phyloP scores from a whole-genome alignment of 306 rosid genomes.

The Acmispon strigosus region DNA sequence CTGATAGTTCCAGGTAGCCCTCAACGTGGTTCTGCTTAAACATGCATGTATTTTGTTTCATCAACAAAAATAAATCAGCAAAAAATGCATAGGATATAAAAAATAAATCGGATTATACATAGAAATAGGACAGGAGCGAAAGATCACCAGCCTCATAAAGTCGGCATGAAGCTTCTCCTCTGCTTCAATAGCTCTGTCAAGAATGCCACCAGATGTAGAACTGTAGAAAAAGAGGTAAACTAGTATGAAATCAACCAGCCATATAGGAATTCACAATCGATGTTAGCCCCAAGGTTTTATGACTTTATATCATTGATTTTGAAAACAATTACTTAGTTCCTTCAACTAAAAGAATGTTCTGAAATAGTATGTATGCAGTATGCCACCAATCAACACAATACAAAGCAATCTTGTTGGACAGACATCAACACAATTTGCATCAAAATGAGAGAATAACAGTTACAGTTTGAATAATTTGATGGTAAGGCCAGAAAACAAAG shows the following conservation, averaged over 20 bases:
- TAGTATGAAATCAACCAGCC: neutral
- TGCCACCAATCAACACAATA: conserved; percentile 2
- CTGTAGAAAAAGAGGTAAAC: conserved; percentile 31
- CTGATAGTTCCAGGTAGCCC: conserved; percentile 72
- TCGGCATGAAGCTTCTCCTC: conserved; percentile 72
- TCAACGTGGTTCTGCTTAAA: conserved; percentile 60
- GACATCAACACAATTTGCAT: neutral
- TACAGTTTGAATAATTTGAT: neutral
- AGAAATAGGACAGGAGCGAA: conserved; percentile 22
- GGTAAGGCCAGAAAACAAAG: neutral
- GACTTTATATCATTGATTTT: neutral
- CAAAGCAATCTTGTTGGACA: conserved; percentile 11
- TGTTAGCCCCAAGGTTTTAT: neutral
- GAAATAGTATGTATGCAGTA: neutral
- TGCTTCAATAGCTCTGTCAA: conserved; percentile 68
- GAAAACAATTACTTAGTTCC: neutral
- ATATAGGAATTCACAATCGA: neutral
- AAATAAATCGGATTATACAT: neutral
- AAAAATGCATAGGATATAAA: neutral
- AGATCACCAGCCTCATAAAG: conserved; percentile 82
- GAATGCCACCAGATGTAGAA: conserved; percentile 72
- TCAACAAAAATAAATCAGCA: neutral
- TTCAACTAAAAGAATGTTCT: neutral
- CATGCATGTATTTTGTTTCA: conserved; percentile 9
- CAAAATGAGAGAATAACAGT: conserved; percentile 12